Evolutionary conservation across 345 rosid genomes (phyloP).

Genomic region (Citrus sinensis): DVS_A1.0 CM039169.1:800501-801000

Average conservation of each 20-base stretch:
- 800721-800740: slow-evolving; percentile 32
- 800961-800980: no score
- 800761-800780: slow-evolving; percentile 81
- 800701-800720: slow-evolving; percentile 79
- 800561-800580: no score
- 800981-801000: no score
- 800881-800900: slow-evolving; percentile 59
- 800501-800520: no score
- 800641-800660: slow-evolving; percentile 85
- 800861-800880: slow-evolving; percentile 18
- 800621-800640: slow-evolving; percentile 86
- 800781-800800: slow-evolving; percentile 94
- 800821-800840: slow-evolving; percentile 87
- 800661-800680: slow-evolving; percentile 94
- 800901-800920: slow-evolving; percentile 12
- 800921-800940: background rate
- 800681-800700: slow-evolving; percentile 98
- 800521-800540: no score
- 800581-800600: slow-evolving; percentile 35
- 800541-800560: no score
- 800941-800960: no score
- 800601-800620: slow-evolving; percentile 75
- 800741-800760: slow-evolving; percentile 76
- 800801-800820: slow-evolving; percentile 99
- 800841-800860: slow-evolving; percentile 18